Conservation (phyloP, 2,329 filamentous ascomycete genomes). For the Microsporum ferrugineum region DNA sequence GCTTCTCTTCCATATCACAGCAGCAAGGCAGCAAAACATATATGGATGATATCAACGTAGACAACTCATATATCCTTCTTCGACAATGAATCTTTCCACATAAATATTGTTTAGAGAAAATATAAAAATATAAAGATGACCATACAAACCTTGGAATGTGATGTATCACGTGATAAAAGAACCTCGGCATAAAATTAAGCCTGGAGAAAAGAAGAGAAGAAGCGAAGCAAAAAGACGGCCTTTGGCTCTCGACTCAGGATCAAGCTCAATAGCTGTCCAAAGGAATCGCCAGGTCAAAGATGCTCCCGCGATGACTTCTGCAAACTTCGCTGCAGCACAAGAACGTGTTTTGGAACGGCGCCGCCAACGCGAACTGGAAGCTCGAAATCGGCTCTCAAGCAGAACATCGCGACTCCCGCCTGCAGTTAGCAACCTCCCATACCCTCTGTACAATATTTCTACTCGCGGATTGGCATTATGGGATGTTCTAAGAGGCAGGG, state of each 20-base stretch:
- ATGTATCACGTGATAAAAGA: neutral
- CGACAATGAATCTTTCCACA: no score
- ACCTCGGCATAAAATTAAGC: neutral
- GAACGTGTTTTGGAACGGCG: slow-evolving; percentile 73
- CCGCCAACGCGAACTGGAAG: slow-evolving; percentile 58
- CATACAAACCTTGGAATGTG: no score
- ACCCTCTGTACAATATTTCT: slow-evolving; percentile 49
- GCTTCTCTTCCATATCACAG: neutral
- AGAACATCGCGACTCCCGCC: slow-evolving; percentile 41
- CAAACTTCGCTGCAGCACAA: slow-evolving; percentile 80
- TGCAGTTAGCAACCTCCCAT: slow-evolving; percentile 48
- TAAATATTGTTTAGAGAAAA: no score
- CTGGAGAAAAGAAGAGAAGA: neutral
- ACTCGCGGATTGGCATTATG: slow-evolving; percentile 43
- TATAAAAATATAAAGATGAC: no score
- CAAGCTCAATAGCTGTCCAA: neutral
- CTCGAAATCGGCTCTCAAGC: slow-evolving; percentile 43
- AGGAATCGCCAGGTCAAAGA: slow-evolving; percentile 16
- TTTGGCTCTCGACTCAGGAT: neutral
- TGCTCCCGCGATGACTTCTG: slow-evolving; percentile 41
- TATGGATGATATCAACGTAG: neutral
- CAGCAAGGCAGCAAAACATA: neutral
- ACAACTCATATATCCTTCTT: no score
- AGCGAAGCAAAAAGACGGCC: neutral
- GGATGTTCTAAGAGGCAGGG: slow-evolving; percentile 60